Conservation (phyloP, 1,139 yeast species). For the Saccharomyces hybrid region DNA sequence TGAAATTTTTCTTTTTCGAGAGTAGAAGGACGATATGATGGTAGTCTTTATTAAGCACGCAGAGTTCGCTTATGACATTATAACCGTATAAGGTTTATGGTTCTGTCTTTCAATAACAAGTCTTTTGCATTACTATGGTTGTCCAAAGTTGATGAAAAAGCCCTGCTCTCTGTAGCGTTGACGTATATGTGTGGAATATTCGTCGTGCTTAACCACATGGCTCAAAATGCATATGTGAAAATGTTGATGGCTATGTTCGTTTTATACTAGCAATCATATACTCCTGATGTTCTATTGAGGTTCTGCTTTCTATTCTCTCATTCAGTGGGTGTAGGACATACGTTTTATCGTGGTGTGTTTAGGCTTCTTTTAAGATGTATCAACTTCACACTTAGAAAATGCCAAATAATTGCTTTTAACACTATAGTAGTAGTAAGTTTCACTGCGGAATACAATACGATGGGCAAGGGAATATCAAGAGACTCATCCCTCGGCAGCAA, state of each 20-base stretch:
- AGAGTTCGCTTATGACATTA: too few species aligned
- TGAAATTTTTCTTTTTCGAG: not conserved
- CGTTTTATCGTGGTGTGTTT: conserved; percentile 20
- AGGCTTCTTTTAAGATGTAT: conserved; percentile 2
- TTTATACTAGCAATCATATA: too few species aligned
- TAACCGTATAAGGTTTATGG: not conserved
- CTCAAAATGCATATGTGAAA: not conserved
- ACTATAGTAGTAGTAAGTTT: not conserved
- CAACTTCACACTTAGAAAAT: not conserved
- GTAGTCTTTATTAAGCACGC: too few species aligned
- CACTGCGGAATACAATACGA: not conserved
- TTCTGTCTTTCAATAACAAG: not conserved
- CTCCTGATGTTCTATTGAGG: too few species aligned
- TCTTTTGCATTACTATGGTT: not conserved
- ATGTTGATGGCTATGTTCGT: not conserved
- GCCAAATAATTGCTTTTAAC: not conserved
- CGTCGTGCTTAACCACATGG: not conserved
- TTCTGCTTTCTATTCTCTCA: not conserved
- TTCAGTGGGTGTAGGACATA: conserved; percentile 10
- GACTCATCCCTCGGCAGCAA: not conserved
- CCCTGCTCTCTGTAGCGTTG: not conserved
- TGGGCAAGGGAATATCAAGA: not conserved
- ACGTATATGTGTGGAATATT: not conserved
- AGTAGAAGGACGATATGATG: not conserved
- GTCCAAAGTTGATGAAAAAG: not conserved